These are phyloP conservation scores for Calonectria henricotiae DNA, from an alignment of 2,329 filamentous ascomycete genomes.

Conservation along the genomic window DNA sequence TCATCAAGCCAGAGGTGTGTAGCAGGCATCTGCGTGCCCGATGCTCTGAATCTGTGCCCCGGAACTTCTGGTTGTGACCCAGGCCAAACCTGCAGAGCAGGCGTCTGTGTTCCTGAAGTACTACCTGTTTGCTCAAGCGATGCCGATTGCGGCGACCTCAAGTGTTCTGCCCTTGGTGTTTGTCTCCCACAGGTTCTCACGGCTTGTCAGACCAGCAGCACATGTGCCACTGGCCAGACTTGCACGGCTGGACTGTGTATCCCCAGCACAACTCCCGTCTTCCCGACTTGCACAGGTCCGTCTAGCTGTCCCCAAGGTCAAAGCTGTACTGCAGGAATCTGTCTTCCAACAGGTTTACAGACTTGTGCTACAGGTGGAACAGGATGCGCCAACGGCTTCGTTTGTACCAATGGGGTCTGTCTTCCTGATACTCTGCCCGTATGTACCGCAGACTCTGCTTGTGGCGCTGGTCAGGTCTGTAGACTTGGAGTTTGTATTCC, in stretches of 20 bases:
- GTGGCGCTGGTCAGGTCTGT: not conserved
- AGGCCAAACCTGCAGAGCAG: slow-evolving; percentile 8
- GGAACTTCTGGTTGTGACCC: slow-evolving; percentile 14
- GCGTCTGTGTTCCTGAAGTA: slow-evolving; percentile 20
- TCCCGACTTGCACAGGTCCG: slow-evolving; percentile 3
- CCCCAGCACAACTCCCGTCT: not conserved
- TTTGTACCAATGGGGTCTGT: slow-evolving; percentile 25
- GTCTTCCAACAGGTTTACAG: slow-evolving; percentile 14
- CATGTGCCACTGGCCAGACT: not conserved
- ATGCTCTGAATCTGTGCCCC: not conserved
- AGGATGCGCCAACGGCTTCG: slow-evolving; percentile 10
- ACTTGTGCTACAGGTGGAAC: not conserved
- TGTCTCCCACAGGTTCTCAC: slow-evolving; percentile 19
- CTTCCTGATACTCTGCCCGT: not conserved
- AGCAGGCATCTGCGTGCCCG: slow-evolving; percentile 12
- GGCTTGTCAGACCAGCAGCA: not conserved
- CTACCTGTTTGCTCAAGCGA: slow-evolving; percentile 17
- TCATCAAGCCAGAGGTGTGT: not conserved
- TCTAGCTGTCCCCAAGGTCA: slow-evolving; percentile 11
- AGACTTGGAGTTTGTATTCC: slow-evolving; percentile 25
- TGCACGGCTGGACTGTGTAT: slow-evolving; percentile 25
- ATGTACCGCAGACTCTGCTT: slow-evolving; percentile 6
- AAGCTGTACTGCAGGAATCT: slow-evolving; percentile 12
- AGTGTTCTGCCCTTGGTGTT: slow-evolving; percentile 22
- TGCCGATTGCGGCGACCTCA: slow-evolving; percentile 19